phyloP scores from a whole-genome alignment of 2,329 filamentous ascomycete species.

The Talaromyces sp. region DNA sequence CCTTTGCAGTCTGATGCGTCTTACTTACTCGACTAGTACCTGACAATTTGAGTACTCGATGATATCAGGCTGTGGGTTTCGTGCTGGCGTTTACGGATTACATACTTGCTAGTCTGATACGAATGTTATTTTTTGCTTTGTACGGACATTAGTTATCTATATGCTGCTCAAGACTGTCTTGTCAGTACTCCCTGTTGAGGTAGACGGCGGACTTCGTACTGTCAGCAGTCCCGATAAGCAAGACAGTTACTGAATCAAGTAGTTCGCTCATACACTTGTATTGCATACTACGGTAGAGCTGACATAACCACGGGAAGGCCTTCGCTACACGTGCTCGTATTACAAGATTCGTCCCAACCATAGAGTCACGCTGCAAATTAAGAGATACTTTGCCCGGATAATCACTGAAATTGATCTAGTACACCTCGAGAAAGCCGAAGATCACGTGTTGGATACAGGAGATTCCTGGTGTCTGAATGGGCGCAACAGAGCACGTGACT shows the following conservation, averaged over 20 bases:
- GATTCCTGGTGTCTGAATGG: no score
- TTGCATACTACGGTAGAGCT: not conserved
- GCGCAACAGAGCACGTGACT: no score
- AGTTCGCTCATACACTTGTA: not conserved
- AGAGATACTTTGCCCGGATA: no score
- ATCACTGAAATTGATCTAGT: no score
- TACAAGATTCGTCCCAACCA: no score
- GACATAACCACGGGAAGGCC: no score
- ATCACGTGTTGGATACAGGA: no score
- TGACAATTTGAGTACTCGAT: not conserved
- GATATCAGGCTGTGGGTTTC: conserved; percentile 5
- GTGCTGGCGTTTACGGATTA: conserved; percentile 18
- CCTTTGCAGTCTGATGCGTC: not conserved
- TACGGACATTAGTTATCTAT: not conserved
- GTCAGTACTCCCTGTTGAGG: not conserved
- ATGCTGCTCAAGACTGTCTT: not conserved
- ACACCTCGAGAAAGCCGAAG: no score
- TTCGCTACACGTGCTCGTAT: no score
- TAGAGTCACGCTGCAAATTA: no score
- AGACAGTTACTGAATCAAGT: not conserved
- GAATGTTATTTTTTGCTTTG: not conserved
- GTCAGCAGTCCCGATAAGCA: not conserved
- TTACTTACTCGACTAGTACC: not conserved
- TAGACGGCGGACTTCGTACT: not conserved
- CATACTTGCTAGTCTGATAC: conserved; percentile 8